Conservation (phyloP, 805 yeast genomes). For the Pichia cephalocereana region DNA sequence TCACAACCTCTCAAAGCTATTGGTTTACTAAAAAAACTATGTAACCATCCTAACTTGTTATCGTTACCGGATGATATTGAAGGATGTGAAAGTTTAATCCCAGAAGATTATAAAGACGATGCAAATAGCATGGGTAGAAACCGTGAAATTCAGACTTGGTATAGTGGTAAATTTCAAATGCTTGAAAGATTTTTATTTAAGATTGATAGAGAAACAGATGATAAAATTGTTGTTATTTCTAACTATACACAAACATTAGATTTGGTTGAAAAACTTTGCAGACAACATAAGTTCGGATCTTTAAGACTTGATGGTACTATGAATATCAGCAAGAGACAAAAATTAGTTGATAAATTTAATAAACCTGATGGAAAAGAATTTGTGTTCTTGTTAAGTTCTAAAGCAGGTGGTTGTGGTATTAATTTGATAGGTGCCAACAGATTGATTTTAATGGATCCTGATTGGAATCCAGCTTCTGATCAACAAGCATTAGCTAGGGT, state of each 20-base stretch:
- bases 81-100: constrained; percentile 56
- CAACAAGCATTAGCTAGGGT: constrained; percentile 97
- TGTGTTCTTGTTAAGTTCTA: constrained; percentile 80
- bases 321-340: constrained; percentile 87
- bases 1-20: constrained; percentile 87
- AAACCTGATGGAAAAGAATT: constrained; percentile 85
- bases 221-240: constrained; percentile 89
- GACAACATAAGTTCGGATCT: constrained; percentile 62
- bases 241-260: constrained; percentile 94
- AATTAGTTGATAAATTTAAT: constrained; percentile 78
- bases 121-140: constrained; percentile 41
- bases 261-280: constrained; percentile 78
- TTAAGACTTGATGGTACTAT: constrained; percentile 87
- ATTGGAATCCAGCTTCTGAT: constrained; percentile 98
- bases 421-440: constrained; percentile 95
- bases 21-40: constrained; percentile 77
- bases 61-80: constrained; percentile 69
- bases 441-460: constrained; percentile 76
- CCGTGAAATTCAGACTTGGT: constrained; percentile 68
- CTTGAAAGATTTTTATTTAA: constrained; percentile 75
- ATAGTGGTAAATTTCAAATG: constrained; percentile 79
- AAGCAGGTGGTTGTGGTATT: constrained; percentile 99
- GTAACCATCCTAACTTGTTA: constrained; percentile 88
- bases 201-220: constrained; percentile 75
- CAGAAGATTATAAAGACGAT: constrained; percentile 60